phyloP scores from a whole-genome alignment of 345 rosid species.

The Streptanthus diversifolius region DNA sequence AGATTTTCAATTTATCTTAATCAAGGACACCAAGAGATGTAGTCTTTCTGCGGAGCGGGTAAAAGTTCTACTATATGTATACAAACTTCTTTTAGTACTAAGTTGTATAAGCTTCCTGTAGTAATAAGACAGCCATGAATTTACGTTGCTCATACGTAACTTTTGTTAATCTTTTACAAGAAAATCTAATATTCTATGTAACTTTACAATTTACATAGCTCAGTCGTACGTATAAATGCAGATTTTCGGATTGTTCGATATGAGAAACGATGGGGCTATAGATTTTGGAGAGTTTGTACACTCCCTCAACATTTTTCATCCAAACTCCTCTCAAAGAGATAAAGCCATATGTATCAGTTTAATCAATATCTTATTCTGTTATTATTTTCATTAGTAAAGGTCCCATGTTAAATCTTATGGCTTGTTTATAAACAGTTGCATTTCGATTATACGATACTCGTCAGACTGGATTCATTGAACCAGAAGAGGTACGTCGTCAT shows the following conservation, averaged over 20 bases:
- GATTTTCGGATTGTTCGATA: slow-evolving; percentile 62
- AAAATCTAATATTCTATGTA: background rate
- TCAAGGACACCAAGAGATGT: slow-evolving; percentile 39
- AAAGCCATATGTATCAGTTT: slow-evolving; percentile 48
- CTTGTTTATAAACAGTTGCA: slow-evolving; percentile 46
- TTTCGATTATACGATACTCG: slow-evolving; percentile 57
- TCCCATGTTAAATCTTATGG: background rate
- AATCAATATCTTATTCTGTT: background rate
- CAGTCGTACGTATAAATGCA: slow-evolving; percentile 25
- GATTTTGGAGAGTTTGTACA: slow-evolving; percentile 74
- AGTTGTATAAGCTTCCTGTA: background rate
- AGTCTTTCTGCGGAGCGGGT: slow-evolving; percentile 63
- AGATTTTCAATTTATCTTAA: slow-evolving; percentile 51
- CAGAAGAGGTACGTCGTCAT: slow-evolving; percentile 43
- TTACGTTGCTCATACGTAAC: background rate
- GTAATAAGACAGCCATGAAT: background rate
- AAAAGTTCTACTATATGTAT: background rate
- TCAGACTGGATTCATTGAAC: slow-evolving; percentile 57
- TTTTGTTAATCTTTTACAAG: background rate
- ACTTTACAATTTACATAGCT: background rate
- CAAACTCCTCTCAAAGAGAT: slow-evolving; percentile 43
- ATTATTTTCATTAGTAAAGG: background rate
- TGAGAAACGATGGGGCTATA: slow-evolving; percentile 56
- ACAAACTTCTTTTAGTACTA: background rate
- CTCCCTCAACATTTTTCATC: slow-evolving; percentile 65